phyloP scores from a whole-genome alignment of 2,329 filamentous ascomycete genomes.

The Epichloe festucae region DNA sequence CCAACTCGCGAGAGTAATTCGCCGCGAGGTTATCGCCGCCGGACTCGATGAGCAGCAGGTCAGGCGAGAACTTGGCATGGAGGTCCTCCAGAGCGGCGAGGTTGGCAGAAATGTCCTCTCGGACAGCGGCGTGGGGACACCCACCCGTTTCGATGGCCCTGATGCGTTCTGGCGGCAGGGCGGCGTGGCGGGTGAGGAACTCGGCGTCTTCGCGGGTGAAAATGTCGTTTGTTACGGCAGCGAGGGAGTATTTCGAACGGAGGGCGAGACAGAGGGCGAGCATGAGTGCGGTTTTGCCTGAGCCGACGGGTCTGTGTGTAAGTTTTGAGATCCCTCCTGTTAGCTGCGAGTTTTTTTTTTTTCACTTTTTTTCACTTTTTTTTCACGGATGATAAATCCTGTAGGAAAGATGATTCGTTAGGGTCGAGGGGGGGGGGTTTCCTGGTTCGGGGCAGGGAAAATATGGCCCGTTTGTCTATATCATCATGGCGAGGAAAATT shows the following conservation, averaged over 20 bases:
- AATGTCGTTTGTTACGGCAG: conserved; percentile 97
- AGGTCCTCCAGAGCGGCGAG: conserved; percentile 83
- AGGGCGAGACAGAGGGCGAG: conserved; percentile 79
- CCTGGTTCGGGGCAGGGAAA: no score
- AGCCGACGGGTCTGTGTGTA: conserved; percentile 67
- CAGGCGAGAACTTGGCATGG: conserved; percentile 64
- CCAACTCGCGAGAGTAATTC: conserved; percentile 89
- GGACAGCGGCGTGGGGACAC: conserved; percentile 91
- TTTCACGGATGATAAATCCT: no score
- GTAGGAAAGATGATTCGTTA: no score
- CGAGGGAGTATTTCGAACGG: conserved; percentile 69
- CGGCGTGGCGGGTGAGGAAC: conserved; percentile 79
- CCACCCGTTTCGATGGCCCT: conserved; percentile 95
- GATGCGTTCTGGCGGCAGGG: conserved; percentile 73
- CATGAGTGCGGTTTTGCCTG: conserved; percentile 96
- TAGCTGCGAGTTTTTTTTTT: no score
- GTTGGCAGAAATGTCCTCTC: conserved; percentile 92
- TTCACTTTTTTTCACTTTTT: no score
- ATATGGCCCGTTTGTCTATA: not conserved
- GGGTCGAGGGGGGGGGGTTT: no score
- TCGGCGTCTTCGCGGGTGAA: conserved; percentile 97
- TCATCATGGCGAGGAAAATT: no score
- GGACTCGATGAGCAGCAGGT: conserved; percentile 85
- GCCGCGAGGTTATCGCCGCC: conserved; percentile 95
- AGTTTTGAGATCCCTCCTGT: not conserved